A percentile compares a stretch with the other conserved stretches of the same genome.
These are phyloP conservation scores for Heracleum sosnowskyi DNA, from an alignment of 129 eudicot species.

Conservation along the genomic window DNA sequence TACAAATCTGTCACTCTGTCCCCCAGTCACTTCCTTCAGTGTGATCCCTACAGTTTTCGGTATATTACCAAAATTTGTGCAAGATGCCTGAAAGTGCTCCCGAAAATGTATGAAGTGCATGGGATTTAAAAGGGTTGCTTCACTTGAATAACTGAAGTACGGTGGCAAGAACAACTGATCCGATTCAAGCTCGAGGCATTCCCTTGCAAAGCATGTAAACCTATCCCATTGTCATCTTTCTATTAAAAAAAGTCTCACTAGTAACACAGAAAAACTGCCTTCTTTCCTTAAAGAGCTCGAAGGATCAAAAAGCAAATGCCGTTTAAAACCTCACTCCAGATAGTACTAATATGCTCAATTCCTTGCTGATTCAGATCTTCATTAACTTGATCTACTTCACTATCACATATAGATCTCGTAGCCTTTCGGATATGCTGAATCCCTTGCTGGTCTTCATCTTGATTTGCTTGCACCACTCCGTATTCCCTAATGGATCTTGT, in stretches of 20 bases:
- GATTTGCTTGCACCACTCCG: too few species aligned
- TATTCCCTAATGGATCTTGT: too few species aligned
- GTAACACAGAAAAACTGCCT: not conserved
- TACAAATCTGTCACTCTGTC: not conserved
- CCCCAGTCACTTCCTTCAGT: not conserved
- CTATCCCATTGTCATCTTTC: not conserved
- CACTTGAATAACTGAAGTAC: conserved; percentile 82
- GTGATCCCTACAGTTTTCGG: conserved; percentile 50
- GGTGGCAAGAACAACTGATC: conserved; percentile 37
- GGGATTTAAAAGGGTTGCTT: not conserved
- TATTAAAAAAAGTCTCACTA: not conserved
- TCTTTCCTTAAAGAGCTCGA: not conserved
- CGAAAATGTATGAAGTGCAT: conserved; percentile 48
- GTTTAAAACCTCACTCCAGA: not conserved
- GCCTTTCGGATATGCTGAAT: not conserved
- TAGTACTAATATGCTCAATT: not conserved
- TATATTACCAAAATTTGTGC: conserved; percentile 52
- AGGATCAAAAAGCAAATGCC: not conserved
- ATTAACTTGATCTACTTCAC: not conserved
- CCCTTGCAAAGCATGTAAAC: conserved; percentile 26
- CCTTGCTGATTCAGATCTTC: not conserved
- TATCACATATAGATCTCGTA: not conserved
- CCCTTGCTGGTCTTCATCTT: not conserved
- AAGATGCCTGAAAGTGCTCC: conserved; percentile 54
- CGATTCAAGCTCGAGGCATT: conserved; percentile 72